Evolutionary conservation across 1,139 yeast genomes (phyloP).

Genomic region (Candida mesenterica): DNA sequence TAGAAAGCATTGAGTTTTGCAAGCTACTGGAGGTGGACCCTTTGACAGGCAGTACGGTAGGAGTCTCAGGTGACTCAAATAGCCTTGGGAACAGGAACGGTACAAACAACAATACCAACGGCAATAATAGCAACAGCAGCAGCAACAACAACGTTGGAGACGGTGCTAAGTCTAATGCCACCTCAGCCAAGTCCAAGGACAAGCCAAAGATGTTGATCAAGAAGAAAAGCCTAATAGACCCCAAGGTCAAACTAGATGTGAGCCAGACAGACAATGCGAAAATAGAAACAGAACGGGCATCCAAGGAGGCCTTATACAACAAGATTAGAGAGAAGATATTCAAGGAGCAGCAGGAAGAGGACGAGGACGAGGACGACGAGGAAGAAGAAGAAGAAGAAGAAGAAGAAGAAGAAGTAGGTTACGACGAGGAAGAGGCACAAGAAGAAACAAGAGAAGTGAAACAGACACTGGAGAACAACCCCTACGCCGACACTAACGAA

Average conservation of each 20-base stretch:
- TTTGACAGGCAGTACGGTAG: not conserved
- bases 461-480: too few species aligned
- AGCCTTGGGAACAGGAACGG: too few species aligned
- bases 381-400: constrained; percentile 10
- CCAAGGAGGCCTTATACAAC: constrained; percentile 42
- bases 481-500: too few species aligned
- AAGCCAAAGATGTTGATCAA: constrained; percentile 22
- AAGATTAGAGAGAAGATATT: constrained; percentile 48
- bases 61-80: too few species aligned
- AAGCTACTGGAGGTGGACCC: constrained; percentile 7
- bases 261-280: constrained; percentile 8
- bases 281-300: constrained; percentile 25
- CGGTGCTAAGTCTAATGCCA: too few species aligned
- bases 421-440: not conserved
- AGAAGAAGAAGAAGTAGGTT: not conserved
- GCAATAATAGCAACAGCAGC: not conserved
- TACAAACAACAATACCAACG: not conserved
- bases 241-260: constrained; percentile 1
- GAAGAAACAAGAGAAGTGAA: not conserved
- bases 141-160: too few species aligned
- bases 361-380: constrained; percentile 18
- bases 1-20: constrained; percentile 6
- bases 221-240: constrained; percentile 11
- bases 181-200: not conserved
- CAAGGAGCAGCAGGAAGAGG: constrained; percentile 22